A percentile compares a stretch with the other conserved stretches of the same genome.
Evolutionary conservation across 495 filamentous ascomycete genomes (phyloP).

Genomic region (Daldinia bambusicola): DNA sequence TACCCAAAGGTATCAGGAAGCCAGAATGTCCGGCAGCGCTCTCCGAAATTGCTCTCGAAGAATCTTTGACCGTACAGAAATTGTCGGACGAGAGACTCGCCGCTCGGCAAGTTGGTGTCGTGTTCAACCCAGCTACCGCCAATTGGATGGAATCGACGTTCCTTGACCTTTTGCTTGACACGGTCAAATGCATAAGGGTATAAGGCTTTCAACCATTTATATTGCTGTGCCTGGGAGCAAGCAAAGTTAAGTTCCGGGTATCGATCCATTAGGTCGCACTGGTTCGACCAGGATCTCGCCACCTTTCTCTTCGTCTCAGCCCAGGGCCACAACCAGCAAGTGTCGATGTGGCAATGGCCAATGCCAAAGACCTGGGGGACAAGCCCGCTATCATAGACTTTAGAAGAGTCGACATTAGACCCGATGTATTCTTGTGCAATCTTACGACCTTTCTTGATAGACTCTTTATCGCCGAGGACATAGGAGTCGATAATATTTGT

Average conservation of each 20-base stretch:
- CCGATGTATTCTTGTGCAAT: slow-evolving; percentile 87
- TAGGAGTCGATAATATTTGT: slow-evolving; percentile 92
- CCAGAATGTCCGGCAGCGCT: slow-evolving; percentile 93
- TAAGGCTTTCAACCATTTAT: slow-evolving; percentile 92
- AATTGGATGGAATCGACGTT: slow-evolving; percentile 91
- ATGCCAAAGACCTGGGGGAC: slow-evolving; percentile 84
- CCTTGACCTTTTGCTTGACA: slow-evolving; percentile 88
- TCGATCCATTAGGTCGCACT: slow-evolving; percentile 91
- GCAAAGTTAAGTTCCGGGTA: slow-evolving; percentile 95
- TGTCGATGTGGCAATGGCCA: slow-evolving; percentile 97
- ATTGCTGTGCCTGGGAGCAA: slow-evolving; percentile 94
- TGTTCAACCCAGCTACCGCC: slow-evolving; percentile 99
- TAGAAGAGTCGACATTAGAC: slow-evolving; percentile 77
- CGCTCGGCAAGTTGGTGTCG: slow-evolving; percentile 96
- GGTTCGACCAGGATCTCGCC: slow-evolving; percentile 94
- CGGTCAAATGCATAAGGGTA: slow-evolving; percentile 90
- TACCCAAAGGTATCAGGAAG: slow-evolving; percentile 98
- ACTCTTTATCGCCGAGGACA: slow-evolving; percentile 79
- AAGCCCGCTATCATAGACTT: slow-evolving; percentile 82
- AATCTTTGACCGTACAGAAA: slow-evolving; percentile 95
- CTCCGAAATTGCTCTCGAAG: slow-evolving; percentile 92
- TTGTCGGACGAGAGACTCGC: slow-evolving; percentile 93
- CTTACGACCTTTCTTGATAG: slow-evolving; percentile 79
- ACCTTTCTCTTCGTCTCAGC: slow-evolving; percentile 99
- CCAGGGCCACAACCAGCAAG: slow-evolving; percentile 98